Conservation (phyloP, 495 filamentous ascomycete species). For the Sphaerosporella brunnea region DNA sequence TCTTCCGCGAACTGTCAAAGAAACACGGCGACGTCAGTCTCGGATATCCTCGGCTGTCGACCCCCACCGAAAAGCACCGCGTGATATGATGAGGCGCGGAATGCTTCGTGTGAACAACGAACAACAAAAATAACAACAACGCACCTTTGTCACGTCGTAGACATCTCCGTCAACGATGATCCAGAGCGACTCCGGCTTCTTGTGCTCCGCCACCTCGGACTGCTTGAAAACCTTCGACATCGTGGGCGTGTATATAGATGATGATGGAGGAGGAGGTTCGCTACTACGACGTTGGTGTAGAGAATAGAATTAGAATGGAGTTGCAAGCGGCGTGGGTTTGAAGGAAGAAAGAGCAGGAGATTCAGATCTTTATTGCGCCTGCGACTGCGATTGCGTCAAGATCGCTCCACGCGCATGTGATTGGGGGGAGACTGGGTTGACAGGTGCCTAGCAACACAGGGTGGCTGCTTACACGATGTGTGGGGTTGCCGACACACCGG, state of each 20-base stretch:
- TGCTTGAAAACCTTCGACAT: constrained; percentile 83
- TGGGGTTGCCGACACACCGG: not conserved
- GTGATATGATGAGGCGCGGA: no score
- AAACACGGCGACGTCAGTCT: not conserved
- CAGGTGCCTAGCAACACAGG: not conserved
- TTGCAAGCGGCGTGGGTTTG: not conserved
- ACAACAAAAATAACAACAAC: constrained; percentile 30
- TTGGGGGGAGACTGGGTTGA: not conserved
- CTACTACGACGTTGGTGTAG: not conserved
- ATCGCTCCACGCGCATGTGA: not conserved
- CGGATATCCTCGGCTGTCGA: not conserved
- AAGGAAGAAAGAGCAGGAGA: not conserved
- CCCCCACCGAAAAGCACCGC: no score
- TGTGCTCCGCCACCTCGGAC: constrained; percentile 76
- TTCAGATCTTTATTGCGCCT: not conserved
- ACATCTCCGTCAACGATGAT: constrained; percentile 91
- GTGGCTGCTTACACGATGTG: not conserved
- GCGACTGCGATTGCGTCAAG: not conserved
- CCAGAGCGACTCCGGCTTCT: constrained; percentile 69
- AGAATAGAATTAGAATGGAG: not conserved
- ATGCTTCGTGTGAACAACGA: no score
- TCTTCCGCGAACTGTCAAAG: constrained; percentile 16
- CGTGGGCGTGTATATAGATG: constrained; percentile 17
- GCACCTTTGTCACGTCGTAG: constrained; percentile 68
- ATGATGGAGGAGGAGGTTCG: no score